A percentile compares a stretch with the other conserved stretches of the same genome.
phyloP scores from a whole-genome alignment of 2,329 filamentous ascomycete genomes.

The Cryoendolithus antarcticus region DNA sequence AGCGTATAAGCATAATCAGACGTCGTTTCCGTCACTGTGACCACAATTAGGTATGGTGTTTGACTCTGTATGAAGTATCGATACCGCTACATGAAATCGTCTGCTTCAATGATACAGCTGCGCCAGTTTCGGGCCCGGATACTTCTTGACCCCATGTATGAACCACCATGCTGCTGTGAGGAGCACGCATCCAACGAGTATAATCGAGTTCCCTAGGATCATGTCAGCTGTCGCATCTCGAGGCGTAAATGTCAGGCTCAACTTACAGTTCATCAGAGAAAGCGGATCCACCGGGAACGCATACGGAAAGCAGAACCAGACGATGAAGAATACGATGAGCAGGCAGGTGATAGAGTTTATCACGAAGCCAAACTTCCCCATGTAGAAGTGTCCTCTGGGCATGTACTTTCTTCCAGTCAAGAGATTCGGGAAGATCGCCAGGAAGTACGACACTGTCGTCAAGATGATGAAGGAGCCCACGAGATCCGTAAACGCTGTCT shows the following conservation, averaged over 20 bases:
- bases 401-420: constrained; percentile 20
- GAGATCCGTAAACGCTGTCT: constrained; percentile 24
- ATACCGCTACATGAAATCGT: too few species aligned
- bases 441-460: constrained; percentile 22
- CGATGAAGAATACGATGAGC: constrained; percentile 24
- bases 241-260: neutral
- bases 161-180: constrained; percentile 41
- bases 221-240: constrained; percentile 25
- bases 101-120: too few species aligned
- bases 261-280: constrained; percentile 28
- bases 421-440: constrained; percentile 24
- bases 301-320: constrained; percentile 26
- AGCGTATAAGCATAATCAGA: too few species aligned
- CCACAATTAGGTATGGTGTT: too few species aligned
- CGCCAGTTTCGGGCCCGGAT: constrained; percentile 38
- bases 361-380: constrained; percentile 20
- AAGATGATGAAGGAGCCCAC: constrained; percentile 27
- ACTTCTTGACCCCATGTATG: constrained; percentile 34
- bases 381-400: constrained; percentile 24
- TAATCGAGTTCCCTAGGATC: constrained; percentile 41
- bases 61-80: too few species aligned
- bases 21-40: too few species aligned
- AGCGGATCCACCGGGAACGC: constrained; percentile 16
- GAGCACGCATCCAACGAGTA: constrained; percentile 37
- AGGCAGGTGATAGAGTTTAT: constrained; percentile 22